Conservation (phyloP, 495 filamentous ascomycete species). For the Penicillium cinerascens region DNA sequence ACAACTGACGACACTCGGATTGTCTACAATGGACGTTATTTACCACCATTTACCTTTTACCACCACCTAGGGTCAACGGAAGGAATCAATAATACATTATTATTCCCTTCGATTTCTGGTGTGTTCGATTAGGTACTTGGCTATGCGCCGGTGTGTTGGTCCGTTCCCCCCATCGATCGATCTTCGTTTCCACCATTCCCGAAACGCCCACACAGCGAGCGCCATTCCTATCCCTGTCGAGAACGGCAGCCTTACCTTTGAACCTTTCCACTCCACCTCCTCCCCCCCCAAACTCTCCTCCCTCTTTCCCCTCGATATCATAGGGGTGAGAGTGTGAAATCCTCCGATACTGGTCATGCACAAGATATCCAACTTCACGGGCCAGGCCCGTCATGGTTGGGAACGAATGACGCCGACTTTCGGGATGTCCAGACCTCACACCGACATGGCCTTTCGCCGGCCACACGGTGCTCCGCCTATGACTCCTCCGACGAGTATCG, state of each 20-base stretch:
- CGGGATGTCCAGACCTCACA: conserved; percentile 71
- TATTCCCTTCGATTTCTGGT: background rate
- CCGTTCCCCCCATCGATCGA: conserved; percentile 20
- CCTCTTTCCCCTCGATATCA: conserved; percentile 38
- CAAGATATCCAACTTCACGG: conserved; percentile 84
- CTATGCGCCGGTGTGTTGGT: conserved; percentile 1
- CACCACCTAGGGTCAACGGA: background rate
- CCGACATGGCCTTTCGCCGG: conserved; percentile 74
- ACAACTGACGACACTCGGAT: conserved; percentile 1
- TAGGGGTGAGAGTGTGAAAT: conserved; percentile 40
- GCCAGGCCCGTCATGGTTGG: conserved; percentile 82
- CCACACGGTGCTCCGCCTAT: conserved; percentile 62
- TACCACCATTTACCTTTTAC: conserved; percentile 15
- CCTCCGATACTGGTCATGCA: conserved; percentile 61
- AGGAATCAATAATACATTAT: background rate
- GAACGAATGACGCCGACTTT: conserved; percentile 86
- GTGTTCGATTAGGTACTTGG: background rate
- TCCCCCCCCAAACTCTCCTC: conserved; percentile 18
- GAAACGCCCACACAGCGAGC: conserved; percentile 37
- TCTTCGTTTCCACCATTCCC: conserved; percentile 36
- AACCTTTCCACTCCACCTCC: conserved; percentile 17
- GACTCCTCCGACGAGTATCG: conserved; percentile 60
- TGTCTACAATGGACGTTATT: conserved; percentile 1
- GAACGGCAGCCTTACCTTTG: conserved; percentile 21
- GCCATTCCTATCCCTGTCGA: conserved; percentile 45